A percentile compares a stretch with the other conserved stretches of the same genome.
Conservation (phyloP, 2,329 filamentous ascomycete species). For the Graphilbum fragrans region DNA sequence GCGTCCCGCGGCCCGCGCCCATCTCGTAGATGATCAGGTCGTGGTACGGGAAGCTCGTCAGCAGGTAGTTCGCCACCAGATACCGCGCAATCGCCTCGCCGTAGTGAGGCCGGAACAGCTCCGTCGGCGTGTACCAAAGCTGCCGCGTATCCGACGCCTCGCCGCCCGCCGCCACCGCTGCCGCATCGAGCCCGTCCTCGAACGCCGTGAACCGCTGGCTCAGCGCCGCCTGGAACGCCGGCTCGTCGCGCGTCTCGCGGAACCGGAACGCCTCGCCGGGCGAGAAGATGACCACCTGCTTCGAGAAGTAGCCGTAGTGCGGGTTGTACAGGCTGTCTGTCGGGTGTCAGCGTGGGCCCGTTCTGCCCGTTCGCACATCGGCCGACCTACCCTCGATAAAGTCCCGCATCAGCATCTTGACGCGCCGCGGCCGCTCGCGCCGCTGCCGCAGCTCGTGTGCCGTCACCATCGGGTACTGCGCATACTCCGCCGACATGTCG, state of each 20-base stretch:
- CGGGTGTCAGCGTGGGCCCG: not conserved
- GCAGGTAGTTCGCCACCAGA: constrained; percentile 88
- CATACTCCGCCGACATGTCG: constrained; percentile 72
- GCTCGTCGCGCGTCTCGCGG: constrained; percentile 65
- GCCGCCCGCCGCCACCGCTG: constrained; percentile 39
- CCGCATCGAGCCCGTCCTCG: constrained; percentile 72
- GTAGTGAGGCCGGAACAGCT: constrained; percentile 93
- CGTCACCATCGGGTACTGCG: constrained; percentile 72
- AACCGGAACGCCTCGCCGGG: constrained; percentile 90
- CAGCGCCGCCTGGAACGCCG: constrained; percentile 68
- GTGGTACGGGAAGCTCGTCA: constrained; percentile 87
- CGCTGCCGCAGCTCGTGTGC: constrained; percentile 62
- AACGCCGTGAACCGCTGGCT: constrained; percentile 77
- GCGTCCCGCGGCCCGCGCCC: constrained; percentile 90
- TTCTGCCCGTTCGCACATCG: too few species aligned
- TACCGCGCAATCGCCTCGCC: constrained; percentile 96
- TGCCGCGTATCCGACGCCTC: constrained; percentile 65
- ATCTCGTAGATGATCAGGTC: constrained; percentile 98
- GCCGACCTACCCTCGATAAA: constrained; percentile 72
- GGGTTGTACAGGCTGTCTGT: constrained; percentile 89
- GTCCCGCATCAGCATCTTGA: constrained; percentile 95
- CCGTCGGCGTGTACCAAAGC: constrained; percentile 96
- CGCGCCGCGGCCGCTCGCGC: constrained; percentile 66
- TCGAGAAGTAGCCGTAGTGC: constrained; percentile 90
- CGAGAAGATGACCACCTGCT: constrained; percentile 91